Conservation (phyloP, 805 yeast genomes). For the Wickerhamiella parazyma region DNA sequence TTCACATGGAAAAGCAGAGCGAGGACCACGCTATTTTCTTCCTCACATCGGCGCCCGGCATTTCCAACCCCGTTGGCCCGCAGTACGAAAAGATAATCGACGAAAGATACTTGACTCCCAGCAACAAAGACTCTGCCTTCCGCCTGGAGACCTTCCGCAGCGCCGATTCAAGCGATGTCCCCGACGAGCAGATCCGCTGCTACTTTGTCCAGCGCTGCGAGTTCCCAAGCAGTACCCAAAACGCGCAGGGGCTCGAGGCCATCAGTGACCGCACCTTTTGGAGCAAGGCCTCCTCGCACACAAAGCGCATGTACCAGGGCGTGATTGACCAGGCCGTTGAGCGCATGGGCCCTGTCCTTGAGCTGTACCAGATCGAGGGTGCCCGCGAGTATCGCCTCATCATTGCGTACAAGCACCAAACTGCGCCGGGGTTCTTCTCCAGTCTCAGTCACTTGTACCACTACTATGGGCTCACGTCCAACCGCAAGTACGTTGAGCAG, state of each 20-base stretch:
- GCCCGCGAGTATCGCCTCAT: slow-evolving; percentile 75
- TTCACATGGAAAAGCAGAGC: slow-evolving; percentile 66
- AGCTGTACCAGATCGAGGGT: slow-evolving; percentile 66
- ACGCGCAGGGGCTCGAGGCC: slow-evolving; percentile 36
- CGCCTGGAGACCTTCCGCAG: slow-evolving; percentile 64
- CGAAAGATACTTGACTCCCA: slow-evolving; percentile 46
- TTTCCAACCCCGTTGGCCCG: slow-evolving; percentile 31
- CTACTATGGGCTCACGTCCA: slow-evolving; percentile 71
- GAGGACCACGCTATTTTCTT: slow-evolving; percentile 85
- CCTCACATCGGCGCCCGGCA: slow-evolving; percentile 51
- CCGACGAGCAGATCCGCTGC: slow-evolving; percentile 44
- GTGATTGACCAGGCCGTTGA: slow-evolving; percentile 53
- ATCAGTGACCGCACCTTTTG: slow-evolving; percentile 72
- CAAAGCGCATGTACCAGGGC: slow-evolving; percentile 62
- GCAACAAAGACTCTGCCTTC: slow-evolving; percentile 27
- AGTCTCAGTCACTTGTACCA: slow-evolving; percentile 77
- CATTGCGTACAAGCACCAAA: slow-evolving; percentile 72
- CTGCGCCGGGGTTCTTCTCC: slow-evolving; percentile 76
- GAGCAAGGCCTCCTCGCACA: slow-evolving; percentile 64
- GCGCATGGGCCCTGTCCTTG: slow-evolving; percentile 87
- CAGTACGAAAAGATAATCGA: slow-evolving; percentile 68
- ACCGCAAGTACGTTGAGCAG: slow-evolving; percentile 88
- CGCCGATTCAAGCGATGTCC: slow-evolving; percentile 23
- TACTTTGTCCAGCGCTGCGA: slow-evolving; percentile 72
- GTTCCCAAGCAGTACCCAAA: slow-evolving; percentile 20